Evolutionary conservation across 1,284 basidiomycete species (phyloP).

Genomic region (Pyrrhoderma noxium): DNA sequence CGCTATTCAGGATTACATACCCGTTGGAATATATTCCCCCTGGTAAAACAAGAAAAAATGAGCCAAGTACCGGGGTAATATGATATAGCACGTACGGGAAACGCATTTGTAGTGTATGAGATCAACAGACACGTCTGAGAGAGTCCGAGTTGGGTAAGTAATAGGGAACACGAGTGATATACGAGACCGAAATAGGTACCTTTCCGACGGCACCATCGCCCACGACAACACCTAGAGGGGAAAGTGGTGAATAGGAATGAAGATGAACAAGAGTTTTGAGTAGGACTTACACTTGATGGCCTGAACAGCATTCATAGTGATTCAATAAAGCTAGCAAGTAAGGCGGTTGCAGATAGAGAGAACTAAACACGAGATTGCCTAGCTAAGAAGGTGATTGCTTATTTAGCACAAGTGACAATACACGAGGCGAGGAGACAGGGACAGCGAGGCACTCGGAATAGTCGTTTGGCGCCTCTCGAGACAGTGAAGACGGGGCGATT

Average conservation of each 20-base stretch:
- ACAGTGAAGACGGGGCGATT: too few species aligned
- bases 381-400: neutral
- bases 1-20: conserved; percentile 34
- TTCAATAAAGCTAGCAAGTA: conserved; percentile 5
- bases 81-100: conserved; percentile 61
- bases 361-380: conserved; percentile 1
- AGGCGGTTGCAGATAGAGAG: neutral
- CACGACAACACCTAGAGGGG: conserved; percentile 81
- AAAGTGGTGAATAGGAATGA: conserved; percentile 23
- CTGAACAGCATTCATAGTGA: conserved; percentile 50
- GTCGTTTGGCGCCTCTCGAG: too few species aligned
- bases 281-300: conserved; percentile 56
- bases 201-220: conserved; percentile 99
- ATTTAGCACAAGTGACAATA: conserved; percentile 6
- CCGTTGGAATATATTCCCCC: conserved; percentile 97
- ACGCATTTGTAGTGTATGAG: conserved; percentile 95
- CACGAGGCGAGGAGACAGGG: conserved; percentile 6
- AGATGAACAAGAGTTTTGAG: conserved; percentile 13
- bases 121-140: conserved; percentile 89
- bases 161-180: conserved; percentile 13
- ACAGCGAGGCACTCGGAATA: neutral
- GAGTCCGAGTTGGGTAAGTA: conserved; percentile 9
- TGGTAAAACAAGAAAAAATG: conserved; percentile 28
- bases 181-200: conserved; percentile 41
- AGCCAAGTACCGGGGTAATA: conserved; percentile 13